Evolutionary conservation across 139 green algal species (phyloP), one percentile per base, ranked within the genome.

Genomic region (Eudorina sp.): DNA sequence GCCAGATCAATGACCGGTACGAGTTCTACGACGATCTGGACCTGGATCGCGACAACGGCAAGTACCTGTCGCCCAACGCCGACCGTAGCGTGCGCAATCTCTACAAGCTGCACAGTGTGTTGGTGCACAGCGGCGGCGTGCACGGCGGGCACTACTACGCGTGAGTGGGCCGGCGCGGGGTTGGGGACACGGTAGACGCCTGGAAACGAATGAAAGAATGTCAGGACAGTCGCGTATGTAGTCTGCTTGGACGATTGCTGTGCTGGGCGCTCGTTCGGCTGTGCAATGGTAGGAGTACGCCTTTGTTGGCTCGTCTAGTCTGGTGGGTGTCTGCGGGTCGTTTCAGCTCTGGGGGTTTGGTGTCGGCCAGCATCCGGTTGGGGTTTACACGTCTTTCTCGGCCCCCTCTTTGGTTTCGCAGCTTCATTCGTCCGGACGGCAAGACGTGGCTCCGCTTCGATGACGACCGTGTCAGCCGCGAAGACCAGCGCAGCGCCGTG

Each of bases 131-230:
- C 75, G 98, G 98, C n/a, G 96, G 95, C 48, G 92, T 98, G 45
- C 95, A 99, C 73, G 97, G 97, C n/a, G 97, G 97, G 7, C 97
- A 99, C 92, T 99, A 99, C 96, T 99, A 97, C 74, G 96, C 97
- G 80, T 86, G 62, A 86, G 80, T 48, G 83, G 66, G 62, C 23
- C n/a, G n/a, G n/a, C n/a, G n/a, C n/a, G n/a, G n/a, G n/a, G 70
- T 25, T 11, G 55, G 79, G 55, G 74, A 45, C 7, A 11, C 48
- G 48, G 46, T 68, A 48, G 11, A 40, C 16, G 13, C 51, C 13
- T 25, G 13, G 13, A 58, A 58, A 58, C 16, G 16, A 58, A 58
- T 58, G 51, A 25, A 58, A 58, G 13, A 58, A 58, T 16, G 51
- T 25, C 51, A 25, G 51, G 51, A 16, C 51, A 58, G 51, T 58